Evolutionary conservation across 768 basidiomycete species (phyloP).

Genomic region (Lactifluus rugatus): DNA sequence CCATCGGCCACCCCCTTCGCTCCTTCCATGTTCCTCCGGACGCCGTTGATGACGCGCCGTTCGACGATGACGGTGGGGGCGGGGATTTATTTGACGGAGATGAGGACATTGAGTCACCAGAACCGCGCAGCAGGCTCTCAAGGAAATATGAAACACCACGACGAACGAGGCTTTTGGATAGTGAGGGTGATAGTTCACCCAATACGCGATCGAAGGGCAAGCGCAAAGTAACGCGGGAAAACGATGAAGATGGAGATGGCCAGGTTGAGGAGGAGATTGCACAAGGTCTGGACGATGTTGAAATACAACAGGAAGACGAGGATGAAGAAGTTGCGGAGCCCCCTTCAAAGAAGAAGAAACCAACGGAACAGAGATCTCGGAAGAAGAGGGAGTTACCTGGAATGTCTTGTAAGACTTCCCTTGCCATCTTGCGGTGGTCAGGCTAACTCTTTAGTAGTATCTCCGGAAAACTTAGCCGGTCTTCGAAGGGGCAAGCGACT

Average conservation of each 20-base stretch:
- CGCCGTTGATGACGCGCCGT: conserved; percentile 15
- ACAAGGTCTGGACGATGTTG: conserved; percentile 27
- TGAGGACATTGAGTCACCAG: conserved; percentile 24
- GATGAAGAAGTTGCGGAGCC: conserved; percentile 25
- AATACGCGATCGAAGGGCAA: conserved; percentile 30
- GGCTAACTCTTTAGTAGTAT: conserved; percentile 15
- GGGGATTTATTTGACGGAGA: conserved; percentile 19
- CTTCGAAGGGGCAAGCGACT: conserved; percentile 64
- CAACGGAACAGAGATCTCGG: not conserved
- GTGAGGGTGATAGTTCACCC: not conserved
- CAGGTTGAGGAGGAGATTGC: conserved; percentile 36
- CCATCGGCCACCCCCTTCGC: conserved; percentile 13
- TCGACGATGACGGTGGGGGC: conserved; percentile 17
- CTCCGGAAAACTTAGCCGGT: conserved; percentile 31
- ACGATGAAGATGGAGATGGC: conserved; percentile 19
- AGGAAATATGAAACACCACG: not conserved
- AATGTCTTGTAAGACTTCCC: not conserved
- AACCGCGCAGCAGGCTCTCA: not conserved
- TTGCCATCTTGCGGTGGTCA: not conserved
- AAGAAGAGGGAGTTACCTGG: conserved; percentile 8
- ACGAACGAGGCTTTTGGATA: not conserved
- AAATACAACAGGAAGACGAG: conserved; percentile 22
- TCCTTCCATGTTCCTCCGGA: conserved; percentile 18
- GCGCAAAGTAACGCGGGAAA: conserved; percentile 26
- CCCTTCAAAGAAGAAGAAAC: conserved; percentile 17